Percentiles rank a stretch among this genome's conserved stretches.
phyloP scores from a whole-genome alignment of 2,329 filamentous ascomycete species.

The Rhinocladiella similis region DNA sequence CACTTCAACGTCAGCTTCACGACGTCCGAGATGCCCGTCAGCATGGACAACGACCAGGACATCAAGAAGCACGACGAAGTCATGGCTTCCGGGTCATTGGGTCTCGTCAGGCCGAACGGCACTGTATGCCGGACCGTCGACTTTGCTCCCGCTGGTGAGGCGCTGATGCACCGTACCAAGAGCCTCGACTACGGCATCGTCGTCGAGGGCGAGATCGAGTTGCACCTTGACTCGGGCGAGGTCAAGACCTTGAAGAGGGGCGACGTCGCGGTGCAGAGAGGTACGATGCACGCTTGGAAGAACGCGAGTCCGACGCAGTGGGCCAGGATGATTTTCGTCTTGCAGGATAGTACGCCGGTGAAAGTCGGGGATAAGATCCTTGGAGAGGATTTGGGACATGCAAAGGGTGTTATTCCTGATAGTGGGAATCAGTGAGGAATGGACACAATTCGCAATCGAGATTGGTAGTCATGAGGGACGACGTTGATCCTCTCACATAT shows the following conservation, averaged over 20 bases:
- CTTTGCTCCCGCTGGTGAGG: conserved; percentile 43
- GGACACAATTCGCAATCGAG: background rate
- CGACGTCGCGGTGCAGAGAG: conserved; percentile 57
- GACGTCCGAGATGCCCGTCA: conserved; percentile 36
- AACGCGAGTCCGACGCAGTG: conserved; percentile 33
- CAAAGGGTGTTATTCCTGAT: conserved; percentile 6
- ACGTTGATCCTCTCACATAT: no score
- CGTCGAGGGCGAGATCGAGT: conserved; percentile 53
- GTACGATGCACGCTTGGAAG: conserved; percentile 39
- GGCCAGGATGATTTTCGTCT: conserved; percentile 16
- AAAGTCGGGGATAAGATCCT: conserved; percentile 7
- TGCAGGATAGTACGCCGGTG: conserved; percentile 10
- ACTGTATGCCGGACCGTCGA: conserved; percentile 37
- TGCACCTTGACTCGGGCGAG: conserved; percentile 53
- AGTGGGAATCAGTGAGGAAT: background rate
- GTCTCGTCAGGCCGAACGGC: conserved; percentile 34
- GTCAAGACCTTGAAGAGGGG: conserved; percentile 47
- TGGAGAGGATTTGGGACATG: conserved; percentile 8
- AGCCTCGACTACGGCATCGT: conserved; percentile 57
- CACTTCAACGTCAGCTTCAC: conserved; percentile 26
- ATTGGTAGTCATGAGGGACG: no score
- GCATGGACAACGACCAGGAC: conserved; percentile 37
- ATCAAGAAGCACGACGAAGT: conserved; percentile 33
- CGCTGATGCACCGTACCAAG: conserved; percentile 53
- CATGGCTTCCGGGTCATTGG: conserved; percentile 28